Evolutionary conservation across 2,329 filamentous ascomycete species (phyloP).

Genomic region (Thermothelomyces thermophilus): DNA sequence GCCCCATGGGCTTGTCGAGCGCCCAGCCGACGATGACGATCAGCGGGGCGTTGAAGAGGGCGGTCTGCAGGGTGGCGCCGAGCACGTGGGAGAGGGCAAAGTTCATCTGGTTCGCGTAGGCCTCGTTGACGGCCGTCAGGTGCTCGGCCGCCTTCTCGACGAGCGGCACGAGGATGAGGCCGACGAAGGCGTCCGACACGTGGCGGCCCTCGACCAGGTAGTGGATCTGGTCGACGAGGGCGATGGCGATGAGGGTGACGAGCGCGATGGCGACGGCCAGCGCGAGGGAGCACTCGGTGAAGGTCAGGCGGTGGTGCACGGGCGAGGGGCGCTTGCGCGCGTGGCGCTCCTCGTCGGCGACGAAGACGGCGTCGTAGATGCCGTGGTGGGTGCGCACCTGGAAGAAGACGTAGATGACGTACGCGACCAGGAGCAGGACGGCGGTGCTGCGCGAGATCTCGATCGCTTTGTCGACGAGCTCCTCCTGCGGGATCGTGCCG

Average conservation of each 20-base stretch:
- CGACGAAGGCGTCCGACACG: conserved; percentile 50
- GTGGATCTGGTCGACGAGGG: conserved; percentile 66
- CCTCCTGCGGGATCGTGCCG: conserved; percentile 23
- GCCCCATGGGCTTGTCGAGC: conserved; percentile 60
- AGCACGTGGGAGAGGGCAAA: conserved; percentile 80
- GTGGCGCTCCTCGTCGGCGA: conserved; percentile 62
- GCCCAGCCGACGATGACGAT: conserved; percentile 82
- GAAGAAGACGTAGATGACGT: conserved; percentile 61
- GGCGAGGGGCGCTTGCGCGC: conserved; percentile 55
- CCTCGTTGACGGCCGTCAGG: conserved; percentile 76
- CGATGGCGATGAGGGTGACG: conserved; percentile 67
- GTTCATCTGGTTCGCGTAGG: conserved; percentile 78
- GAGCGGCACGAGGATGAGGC: conserved; percentile 71
- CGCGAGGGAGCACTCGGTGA: conserved; percentile 64
- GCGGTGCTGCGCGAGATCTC: conserved; percentile 65
- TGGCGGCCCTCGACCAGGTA: conserved; percentile 41
- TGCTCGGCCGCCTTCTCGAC: conserved; percentile 86
- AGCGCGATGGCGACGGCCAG: conserved; percentile 58
- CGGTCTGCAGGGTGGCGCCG: conserved; percentile 82
- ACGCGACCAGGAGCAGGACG: conserved; percentile 64
- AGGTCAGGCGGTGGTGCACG: conserved; percentile 61
- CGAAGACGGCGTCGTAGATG: conserved; percentile 68
- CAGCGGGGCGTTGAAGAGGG: conserved; percentile 78
- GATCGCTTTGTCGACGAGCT: conserved; percentile 48
- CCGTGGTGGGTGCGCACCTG: conserved; percentile 71